phyloP scores from a whole-genome alignment of 352 stramenopile genomes.

The Paralagenidium karlingii region DNA sequence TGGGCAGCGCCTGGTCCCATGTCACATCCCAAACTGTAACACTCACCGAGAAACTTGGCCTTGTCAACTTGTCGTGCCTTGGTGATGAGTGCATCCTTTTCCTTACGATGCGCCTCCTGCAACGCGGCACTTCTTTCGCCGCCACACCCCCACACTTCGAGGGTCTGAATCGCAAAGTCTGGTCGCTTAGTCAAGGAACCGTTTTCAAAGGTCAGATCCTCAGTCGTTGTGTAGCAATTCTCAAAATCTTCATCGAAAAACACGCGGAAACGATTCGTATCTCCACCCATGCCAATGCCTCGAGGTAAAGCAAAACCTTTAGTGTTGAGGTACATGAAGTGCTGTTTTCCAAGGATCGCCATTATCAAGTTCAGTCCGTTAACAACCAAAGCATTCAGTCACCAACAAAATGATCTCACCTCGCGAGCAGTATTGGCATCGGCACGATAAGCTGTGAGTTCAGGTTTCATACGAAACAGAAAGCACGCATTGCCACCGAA shows the following conservation, averaged over 20 bases:
- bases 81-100: constrained; percentile 74
- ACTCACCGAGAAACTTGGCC: constrained; percentile 69
- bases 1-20: neutral
- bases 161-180: constrained; percentile 43
- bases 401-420: no score
- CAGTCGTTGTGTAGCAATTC: constrained; percentile 60
- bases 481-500: constrained; percentile 77
- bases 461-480: constrained; percentile 51
- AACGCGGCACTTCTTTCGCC: constrained; percentile 27
- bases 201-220: constrained; percentile 59
- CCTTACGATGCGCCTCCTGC: constrained; percentile 61
- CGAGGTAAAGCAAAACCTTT: constrained; percentile 63
- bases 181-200: constrained; percentile 42
- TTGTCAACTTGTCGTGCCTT: constrained; percentile 78
- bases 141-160: constrained; percentile 76
- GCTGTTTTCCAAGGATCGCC: constrained; percentile 25
- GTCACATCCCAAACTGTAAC: neutral
- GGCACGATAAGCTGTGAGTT: constrained; percentile 49
- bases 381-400: no score
- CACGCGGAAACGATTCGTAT: constrained; percentile 52
- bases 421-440: no score
- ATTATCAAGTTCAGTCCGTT: no score
- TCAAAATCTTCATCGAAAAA: constrained; percentile 80
- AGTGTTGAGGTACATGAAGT: constrained; percentile 84
- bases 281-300: constrained; percentile 68